Percentiles rank a stretch among this genome's conserved stretches.
These are phyloP conservation scores for Solanum lycopersicoides DNA, from an alignment of 257 asterid species.

Conservation along the genomic window DNA sequence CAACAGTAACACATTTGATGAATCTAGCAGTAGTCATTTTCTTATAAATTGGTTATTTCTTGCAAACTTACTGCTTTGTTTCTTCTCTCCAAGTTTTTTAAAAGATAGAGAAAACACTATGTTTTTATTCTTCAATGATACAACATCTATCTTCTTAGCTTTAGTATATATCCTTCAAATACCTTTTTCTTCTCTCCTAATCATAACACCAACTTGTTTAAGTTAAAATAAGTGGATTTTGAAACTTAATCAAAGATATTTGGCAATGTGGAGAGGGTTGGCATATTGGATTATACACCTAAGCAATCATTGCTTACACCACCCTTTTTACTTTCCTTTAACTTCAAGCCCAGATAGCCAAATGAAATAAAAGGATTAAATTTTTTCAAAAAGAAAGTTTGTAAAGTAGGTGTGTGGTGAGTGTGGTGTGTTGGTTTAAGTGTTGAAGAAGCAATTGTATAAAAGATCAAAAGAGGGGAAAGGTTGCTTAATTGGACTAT, in stretches of 20 bases:
- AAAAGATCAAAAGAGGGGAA: not conserved
- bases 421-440: not conserved
- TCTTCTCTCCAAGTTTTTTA: not conserved
- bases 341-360: constrained; percentile 32
- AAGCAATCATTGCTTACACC: constrained; percentile 26
- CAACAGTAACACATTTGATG: constrained; percentile 77
- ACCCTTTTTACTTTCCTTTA: constrained; percentile 31
- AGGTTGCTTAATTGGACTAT: not conserved
- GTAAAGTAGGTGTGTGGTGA: not conserved
- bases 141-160: not conserved
- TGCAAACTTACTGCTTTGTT: not conserved
- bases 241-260: not conserved
- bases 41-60: not conserved
- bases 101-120: not conserved
- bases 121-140: not conserved
- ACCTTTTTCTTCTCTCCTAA: not conserved
- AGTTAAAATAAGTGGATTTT: not conserved
- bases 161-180: not conserved
- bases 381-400: not conserved
- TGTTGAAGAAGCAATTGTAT: not conserved
- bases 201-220: not conserved
- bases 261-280: constrained; percentile 10
- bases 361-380: not conserved
- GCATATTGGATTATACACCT: constrained; percentile 4
- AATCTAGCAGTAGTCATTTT: constrained; percentile 61